These are phyloP conservation scores for Aulographum hederae DNA, from an alignment of 2,329 filamentous ascomycete genomes.

Conservation along the genomic window DNA sequence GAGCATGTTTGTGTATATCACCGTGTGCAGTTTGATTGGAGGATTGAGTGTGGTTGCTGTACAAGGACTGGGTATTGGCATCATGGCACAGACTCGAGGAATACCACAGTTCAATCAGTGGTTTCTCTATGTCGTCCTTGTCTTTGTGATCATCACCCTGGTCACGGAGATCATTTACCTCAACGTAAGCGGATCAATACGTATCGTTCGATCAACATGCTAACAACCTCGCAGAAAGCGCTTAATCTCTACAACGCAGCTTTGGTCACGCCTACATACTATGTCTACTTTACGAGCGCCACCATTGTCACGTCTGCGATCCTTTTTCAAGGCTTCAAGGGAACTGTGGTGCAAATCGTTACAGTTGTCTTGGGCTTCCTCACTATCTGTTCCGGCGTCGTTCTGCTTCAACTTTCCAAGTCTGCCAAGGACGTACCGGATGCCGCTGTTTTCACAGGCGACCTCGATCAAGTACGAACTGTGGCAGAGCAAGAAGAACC, in stretches of 20 bases:
- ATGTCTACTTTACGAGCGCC: conserved; percentile 92
- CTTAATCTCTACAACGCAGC: conserved; percentile 94
- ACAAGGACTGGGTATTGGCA: conserved; percentile 79
- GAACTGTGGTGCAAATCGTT: conserved; percentile 58
- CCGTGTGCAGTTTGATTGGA: conserved; percentile 87
- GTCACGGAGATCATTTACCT: conserved; percentile 88
- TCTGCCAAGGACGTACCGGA: conserved; percentile 96
- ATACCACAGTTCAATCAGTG: conserved; percentile 87
- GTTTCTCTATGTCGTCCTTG: conserved; percentile 84
- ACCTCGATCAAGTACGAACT: conserved; percentile 86
- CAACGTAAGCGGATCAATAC: conserved; percentile 49
- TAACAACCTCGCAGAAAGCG: conserved; percentile 57
- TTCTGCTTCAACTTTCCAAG: conserved; percentile 89
- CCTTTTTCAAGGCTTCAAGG: conserved; percentile 86
- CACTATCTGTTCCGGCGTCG: conserved; percentile 81
- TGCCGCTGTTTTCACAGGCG: conserved; percentile 75
- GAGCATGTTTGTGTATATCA: conserved; percentile 94
- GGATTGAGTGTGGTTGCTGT: conserved; percentile 89
- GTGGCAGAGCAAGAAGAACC: conserved; percentile 90
- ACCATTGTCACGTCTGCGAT: conserved; percentile 90
- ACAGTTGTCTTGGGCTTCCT: conserved; percentile 89
- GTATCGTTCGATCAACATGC: neutral
- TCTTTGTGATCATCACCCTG: conserved; percentile 78
- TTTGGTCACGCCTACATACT: conserved; percentile 93
- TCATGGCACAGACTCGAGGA: conserved; percentile 70